These are phyloP conservation scores for Sherardia arvensis DNA, from an alignment of 257 asterid species.

Conservation along the genomic window DNA sequence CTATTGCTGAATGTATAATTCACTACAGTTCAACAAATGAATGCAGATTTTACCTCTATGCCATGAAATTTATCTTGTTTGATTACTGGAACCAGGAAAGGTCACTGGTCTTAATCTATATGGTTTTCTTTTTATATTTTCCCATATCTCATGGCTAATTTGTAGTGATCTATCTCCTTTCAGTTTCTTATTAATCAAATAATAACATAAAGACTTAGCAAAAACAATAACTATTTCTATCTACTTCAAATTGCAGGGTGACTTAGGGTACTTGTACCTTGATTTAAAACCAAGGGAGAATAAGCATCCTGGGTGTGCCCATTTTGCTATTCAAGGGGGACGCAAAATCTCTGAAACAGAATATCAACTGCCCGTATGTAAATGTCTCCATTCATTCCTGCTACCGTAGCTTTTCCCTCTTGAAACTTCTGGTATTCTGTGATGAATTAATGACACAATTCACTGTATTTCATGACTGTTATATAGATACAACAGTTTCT, in stretches of 20 bases:
- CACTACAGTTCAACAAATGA: neutral
- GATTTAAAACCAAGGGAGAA: slow-evolving; percentile 81
- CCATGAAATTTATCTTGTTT: neutral
- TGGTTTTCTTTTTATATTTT: neutral
- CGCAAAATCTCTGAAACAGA: slow-evolving; percentile 71
- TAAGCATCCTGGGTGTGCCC: slow-evolving; percentile 91
- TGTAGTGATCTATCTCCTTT: neutral
- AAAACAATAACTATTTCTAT: slow-evolving; percentile 5
- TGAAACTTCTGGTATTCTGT: neutral
- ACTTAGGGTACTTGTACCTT: slow-evolving; percentile 81
- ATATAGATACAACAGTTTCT: neutral
- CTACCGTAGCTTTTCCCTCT: slow-evolving; percentile 6
- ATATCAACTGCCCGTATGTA: slow-evolving; percentile 92
- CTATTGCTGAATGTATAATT: neutral
- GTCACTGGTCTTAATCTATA: neutral
- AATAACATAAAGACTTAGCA: neutral
- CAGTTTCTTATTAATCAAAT: neutral
- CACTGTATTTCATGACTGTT: neutral
- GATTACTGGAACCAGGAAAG: too few species aligned
- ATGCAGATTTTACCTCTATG: neutral
- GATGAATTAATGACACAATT: neutral
- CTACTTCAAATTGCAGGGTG: slow-evolving; percentile 55
- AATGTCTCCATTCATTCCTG: slow-evolving; percentile 8
- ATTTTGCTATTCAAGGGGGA: slow-evolving; percentile 97
- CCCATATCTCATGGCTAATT: neutral